phyloP scores from a whole-genome alignment of 805 yeast species.

The Saccharomyces cerevisiae region DNA sequence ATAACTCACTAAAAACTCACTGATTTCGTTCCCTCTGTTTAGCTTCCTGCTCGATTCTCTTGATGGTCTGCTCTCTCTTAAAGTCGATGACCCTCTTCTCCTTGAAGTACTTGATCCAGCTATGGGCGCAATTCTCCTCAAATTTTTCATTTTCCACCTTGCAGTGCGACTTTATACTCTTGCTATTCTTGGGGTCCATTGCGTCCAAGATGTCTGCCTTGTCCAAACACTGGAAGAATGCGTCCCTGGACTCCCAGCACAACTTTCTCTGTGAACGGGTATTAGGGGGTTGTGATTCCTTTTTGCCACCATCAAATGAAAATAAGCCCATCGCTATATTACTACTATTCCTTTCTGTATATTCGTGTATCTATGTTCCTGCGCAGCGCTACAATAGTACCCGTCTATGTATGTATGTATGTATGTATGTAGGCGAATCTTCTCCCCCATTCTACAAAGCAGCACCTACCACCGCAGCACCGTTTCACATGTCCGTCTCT shows the following conservation, averaged over 20 bases:
- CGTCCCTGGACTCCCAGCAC: constrained; percentile 90
- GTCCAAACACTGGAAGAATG: constrained; percentile 67
- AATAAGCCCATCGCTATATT: constrained; percentile 11
- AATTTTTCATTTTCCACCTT: constrained; percentile 48
- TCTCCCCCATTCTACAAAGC: not conserved
- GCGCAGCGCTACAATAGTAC: not conserved
- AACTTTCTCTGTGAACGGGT: constrained; percentile 59
- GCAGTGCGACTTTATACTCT: constrained; percentile 49
- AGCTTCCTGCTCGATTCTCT: constrained; percentile 52
- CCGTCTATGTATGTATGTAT: not conserved
- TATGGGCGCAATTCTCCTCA: constrained; percentile 66
- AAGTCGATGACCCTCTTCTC: constrained; percentile 77
- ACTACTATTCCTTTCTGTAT: not conserved
- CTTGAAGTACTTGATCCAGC: constrained; percentile 88
- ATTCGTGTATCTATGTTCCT: not conserved
- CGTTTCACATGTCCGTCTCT: not conserved
- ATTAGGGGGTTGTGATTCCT: constrained; percentile 11
- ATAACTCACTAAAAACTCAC: not conserved
- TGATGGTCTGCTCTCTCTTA: constrained; percentile 57
- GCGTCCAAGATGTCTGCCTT: constrained; percentile 52
- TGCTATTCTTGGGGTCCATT: constrained; percentile 42
- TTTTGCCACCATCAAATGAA: constrained; percentile 4
- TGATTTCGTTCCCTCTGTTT: constrained; percentile 2
- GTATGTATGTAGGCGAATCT: not conserved
- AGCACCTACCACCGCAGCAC: not conserved